These are phyloP conservation scores for Plasmodium relictum DNA, from an alignment of 169 alveolate species.

Conservation along the genomic window DNA sequence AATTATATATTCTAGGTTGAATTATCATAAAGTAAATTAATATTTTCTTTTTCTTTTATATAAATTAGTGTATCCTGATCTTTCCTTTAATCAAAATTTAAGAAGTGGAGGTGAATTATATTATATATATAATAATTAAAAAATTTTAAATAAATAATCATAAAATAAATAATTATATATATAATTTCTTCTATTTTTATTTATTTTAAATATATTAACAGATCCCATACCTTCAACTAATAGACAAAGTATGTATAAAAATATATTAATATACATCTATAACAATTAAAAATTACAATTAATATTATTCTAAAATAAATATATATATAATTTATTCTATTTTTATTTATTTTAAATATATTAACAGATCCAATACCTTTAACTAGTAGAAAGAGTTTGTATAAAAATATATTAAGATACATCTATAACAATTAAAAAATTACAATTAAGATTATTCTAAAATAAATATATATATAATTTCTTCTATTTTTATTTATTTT, in stretches of 20 bases:
- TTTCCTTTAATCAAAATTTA: too few relatives aligned
- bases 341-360: not conserved
- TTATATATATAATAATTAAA: too few relatives aligned
- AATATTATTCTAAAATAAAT: not conserved
- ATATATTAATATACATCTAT: not conserved
- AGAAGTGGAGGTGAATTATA: too few relatives aligned
- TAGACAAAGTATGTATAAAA: not conserved
- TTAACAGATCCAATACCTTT: not conserved
- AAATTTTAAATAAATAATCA: not conserved
- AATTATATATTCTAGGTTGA: too few relatives aligned
- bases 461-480: too few relatives aligned
- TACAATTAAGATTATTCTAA: too few relatives aligned
- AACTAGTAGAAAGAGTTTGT: constrained; percentile 4
- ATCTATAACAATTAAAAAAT: too few relatives aligned
- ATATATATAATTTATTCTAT: not conserved
- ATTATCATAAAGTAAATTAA: too few relatives aligned
- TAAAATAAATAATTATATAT: not conserved
- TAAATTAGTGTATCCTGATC: too few relatives aligned
- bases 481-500: too few relatives aligned
- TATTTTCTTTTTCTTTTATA: too few relatives aligned
- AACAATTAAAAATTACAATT: not conserved
- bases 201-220: not conserved
- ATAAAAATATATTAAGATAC: too few relatives aligned
- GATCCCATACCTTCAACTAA: constrained; percentile 10
- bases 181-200: not conserved